Percentiles rank a stretch among this genome's conserved stretches.
phyloP scores from a whole-genome alignment of 2,329 filamentous ascomycete species.

The Claviceps lovelessii region DNA sequence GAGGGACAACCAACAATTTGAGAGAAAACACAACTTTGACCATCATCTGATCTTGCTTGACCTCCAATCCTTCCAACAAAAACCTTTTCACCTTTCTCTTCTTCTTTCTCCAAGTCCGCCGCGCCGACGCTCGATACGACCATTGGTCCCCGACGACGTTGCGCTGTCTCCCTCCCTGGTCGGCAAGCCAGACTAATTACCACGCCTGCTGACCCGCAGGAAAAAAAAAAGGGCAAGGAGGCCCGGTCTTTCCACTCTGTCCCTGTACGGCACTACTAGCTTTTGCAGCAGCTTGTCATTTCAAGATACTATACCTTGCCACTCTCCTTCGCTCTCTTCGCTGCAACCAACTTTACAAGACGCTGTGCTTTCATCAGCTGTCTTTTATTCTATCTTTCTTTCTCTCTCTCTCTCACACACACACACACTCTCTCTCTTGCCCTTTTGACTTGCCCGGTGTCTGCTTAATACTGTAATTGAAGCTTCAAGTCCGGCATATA shows the following conservation, averaged over 20 bases:
- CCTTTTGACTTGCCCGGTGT: not conserved
- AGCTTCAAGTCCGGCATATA: not conserved
- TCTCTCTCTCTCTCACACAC: not conserved
- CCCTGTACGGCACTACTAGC: not conserved
- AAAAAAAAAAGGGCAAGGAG: constrained; percentile 5
- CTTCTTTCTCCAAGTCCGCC: not conserved
- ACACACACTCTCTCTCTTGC: not conserved
- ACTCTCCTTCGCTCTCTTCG: not conserved
- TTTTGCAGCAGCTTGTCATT: constrained; percentile 1
- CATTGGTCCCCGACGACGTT: not conserved
- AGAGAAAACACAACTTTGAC: not conserved
- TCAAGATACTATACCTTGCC: constrained; percentile 1
- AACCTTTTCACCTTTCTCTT: not conserved
- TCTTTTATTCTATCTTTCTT: not conserved
- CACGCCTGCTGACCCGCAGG: constrained; percentile 1
- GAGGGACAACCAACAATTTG: not conserved
- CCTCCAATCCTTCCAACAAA: not conserved
- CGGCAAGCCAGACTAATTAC: not conserved
- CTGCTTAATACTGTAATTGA: not conserved
- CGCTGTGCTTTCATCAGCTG: not conserved
- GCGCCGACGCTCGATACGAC: not conserved
- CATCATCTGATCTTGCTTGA: not conserved
- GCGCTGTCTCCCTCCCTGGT: constrained; percentile 2
- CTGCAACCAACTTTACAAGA: not conserved
- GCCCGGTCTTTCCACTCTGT: constrained; percentile 1